Percentiles rank a stretch among this genome's conserved stretches.
phyloP scores from a whole-genome alignment of 306 rosid genomes.

The Rosa persica region DNA sequence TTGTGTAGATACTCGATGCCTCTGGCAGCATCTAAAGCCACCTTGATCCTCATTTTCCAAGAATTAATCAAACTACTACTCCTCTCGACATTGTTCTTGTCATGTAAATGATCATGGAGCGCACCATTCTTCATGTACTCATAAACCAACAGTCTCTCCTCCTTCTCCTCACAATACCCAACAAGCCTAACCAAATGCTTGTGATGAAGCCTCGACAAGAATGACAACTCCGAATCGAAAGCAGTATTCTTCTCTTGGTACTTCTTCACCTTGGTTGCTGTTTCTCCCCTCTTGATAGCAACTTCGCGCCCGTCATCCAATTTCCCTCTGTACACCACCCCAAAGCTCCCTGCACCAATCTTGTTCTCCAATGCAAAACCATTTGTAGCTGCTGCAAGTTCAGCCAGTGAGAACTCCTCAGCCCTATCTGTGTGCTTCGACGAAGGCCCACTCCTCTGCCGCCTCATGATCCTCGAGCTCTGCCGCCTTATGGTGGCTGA shows the following conservation, averaged over 20 bases:
- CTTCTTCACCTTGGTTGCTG: conserved; percentile 45
- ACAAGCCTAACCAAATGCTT: conserved; percentile 86
- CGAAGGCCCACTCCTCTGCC: conserved; percentile 93
- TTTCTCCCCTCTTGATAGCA: conserved; percentile 81
- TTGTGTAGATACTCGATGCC: conserved; percentile 93
- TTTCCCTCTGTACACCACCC: conserved; percentile 77
- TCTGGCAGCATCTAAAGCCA: conserved; percentile 82
- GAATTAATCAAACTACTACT: conserved; percentile 54
- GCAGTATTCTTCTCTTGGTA: conserved; percentile 89
- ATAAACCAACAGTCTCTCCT: conserved; percentile 80
- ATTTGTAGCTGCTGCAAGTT: conserved; percentile 69
- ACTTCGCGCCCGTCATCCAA: conserved; percentile 73
- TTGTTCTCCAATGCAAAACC: conserved; percentile 61
- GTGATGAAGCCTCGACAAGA: conserved; percentile 87
- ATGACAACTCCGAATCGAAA: conserved; percentile 82
- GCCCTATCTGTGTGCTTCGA: conserved; percentile 78
- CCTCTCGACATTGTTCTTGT: conserved; percentile 62
- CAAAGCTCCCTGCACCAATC: conserved; percentile 90
- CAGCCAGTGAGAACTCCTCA: conserved; percentile 68
- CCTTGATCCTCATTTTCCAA: conserved; percentile 86
- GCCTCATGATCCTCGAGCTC: conserved; percentile 74
- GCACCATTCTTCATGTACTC: conserved; percentile 95
- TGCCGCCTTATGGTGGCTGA: conserved; percentile 64
- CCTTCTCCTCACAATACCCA: conserved; percentile 82
- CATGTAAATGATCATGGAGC: conserved; percentile 68